These are phyloP conservation scores for Eimeria tenella DNA, from an alignment of 169 alveolate genomes.

Conservation along the genomic window DNA sequence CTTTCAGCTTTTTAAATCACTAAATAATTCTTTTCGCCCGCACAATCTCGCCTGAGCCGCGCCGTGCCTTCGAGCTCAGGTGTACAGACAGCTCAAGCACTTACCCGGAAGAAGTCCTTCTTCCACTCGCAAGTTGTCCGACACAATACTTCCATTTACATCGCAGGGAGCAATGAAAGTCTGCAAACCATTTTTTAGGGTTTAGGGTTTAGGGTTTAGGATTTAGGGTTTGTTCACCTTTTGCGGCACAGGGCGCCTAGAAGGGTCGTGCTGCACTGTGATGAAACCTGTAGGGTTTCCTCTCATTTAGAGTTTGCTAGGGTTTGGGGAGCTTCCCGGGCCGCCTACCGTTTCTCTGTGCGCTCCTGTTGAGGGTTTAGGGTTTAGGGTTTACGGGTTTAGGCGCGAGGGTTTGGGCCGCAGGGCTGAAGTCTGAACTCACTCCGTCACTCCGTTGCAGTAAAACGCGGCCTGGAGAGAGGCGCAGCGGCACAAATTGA, in stretches of 20 bases:
- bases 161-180: slow-evolving; percentile 39
- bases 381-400: slow-evolving; percentile 38
- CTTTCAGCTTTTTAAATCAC: not conserved
- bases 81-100: not conserved
- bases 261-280: not conserved
- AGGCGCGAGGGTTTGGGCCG: not conserved
- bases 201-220: slow-evolving; percentile 4
- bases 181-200: not conserved
- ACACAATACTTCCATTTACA: slow-evolving; percentile 8
- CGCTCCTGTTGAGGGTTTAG: not conserved
- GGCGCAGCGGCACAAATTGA: not conserved
- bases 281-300: not conserved
- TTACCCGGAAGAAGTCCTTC: not conserved
- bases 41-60: slow-evolving; percentile 88
- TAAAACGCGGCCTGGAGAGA: not conserved
- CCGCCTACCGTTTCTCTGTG: not conserved
- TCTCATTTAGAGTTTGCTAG: not conserved
- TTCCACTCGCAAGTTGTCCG: not conserved
- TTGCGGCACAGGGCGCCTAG: not conserved
- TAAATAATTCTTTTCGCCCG: slow-evolving; percentile 88
- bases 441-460: slow-evolving; percentile 55
- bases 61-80: not conserved
- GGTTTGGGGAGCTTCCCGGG: not conserved
- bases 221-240: not conserved
- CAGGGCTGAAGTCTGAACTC: not conserved